A percentile compares a stretch with the other conserved stretches of the same genome.
These are phyloP conservation scores for Bromus sterilis DNA, from an alignment of 176 grass and related monocot genomes.

Conservation along the genomic window DNA sequence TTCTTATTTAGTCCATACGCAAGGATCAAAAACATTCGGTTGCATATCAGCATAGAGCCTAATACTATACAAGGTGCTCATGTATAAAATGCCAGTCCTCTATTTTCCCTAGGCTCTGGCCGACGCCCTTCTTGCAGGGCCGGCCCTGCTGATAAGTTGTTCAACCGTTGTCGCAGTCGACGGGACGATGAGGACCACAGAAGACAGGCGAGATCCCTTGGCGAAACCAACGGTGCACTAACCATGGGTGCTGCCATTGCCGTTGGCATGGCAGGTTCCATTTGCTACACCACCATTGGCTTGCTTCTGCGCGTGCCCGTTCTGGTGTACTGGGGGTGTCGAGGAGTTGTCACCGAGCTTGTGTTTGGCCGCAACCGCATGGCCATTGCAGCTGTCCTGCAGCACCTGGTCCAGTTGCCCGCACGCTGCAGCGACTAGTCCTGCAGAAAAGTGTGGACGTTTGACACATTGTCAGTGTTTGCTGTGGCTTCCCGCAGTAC, in stretches of 20 bases:
- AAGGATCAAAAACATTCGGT: background rate
- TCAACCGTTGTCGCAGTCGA: conserved; percentile 20
- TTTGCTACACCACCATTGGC: conserved; percentile 41
- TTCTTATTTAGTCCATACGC: background rate
- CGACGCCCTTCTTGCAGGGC: no score
- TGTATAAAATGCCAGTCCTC: background rate
- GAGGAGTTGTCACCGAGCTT: conserved; percentile 24
- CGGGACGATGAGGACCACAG: conserved; percentile 20
- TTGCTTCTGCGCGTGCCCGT: conserved; percentile 53
- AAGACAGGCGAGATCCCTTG: conserved; percentile 25
- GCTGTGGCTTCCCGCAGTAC: background rate
- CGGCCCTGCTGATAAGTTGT: background rate
- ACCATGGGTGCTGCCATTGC: conserved; percentile 57
- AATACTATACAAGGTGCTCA: background rate
- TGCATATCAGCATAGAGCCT: background rate
- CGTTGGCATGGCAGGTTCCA: conserved; percentile 56
- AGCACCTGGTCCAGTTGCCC: conserved; percentile 51
- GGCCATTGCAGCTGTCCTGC: conserved; percentile 5
- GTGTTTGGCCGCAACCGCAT: background rate
- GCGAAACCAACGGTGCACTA: conserved; percentile 5
- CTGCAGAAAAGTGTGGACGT: conserved; percentile 14
- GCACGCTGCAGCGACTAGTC: conserved; percentile 71
- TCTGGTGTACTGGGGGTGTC: conserved; percentile 25
- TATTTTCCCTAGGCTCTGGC: background rate
- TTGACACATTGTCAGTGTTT: background rate